A percentile compares a stretch with the other conserved stretches of the same genome.
Conservation (phyloP, 106 monocot genomes). For the Phalaenopsis equestris region DNA sequence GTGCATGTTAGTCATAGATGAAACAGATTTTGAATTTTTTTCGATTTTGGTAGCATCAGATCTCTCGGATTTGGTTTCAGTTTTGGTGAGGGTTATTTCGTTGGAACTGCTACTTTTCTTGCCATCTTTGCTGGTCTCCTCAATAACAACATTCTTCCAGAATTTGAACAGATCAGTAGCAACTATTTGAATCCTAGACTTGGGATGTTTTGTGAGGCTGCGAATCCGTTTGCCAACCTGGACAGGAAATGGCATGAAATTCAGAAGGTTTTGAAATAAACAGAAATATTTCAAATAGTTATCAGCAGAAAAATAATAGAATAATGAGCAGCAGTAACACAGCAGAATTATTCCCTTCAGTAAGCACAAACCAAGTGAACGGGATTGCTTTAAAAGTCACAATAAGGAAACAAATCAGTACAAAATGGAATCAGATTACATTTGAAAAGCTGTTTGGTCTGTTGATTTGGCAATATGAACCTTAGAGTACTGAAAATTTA, state of each 20-base stretch:
- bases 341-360: too few species aligned
- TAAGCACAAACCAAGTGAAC: too few species aligned
- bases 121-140: constrained; percentile 51
- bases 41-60: constrained; percentile 17
- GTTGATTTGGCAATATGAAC: too few species aligned
- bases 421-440: too few species aligned
- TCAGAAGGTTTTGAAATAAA: too few species aligned
- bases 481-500: too few species aligned
- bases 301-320: too few species aligned
- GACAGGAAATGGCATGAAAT: neutral
- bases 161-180: constrained; percentile 62
- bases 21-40: constrained; percentile 16
- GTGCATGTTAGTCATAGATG: constrained; percentile 7
- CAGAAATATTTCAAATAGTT: too few species aligned
- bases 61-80: constrained; percentile 13
- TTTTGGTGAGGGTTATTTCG: constrained; percentile 9
- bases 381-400: too few species aligned
- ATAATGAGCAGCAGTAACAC: too few species aligned
- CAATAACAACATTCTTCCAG: constrained; percentile 82
- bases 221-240: constrained; percentile 89
- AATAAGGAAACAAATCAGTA: too few species aligned
- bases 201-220: constrained; percentile 65
- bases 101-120: constrained; percentile 31
- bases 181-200: constrained; percentile 52
- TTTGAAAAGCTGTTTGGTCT: too few species aligned